Evolutionary conservation across 208 protist genomes (phyloP), one percentile per base, ranked within the genome.

Genomic region (Trypanosoma brucei): DNA sequence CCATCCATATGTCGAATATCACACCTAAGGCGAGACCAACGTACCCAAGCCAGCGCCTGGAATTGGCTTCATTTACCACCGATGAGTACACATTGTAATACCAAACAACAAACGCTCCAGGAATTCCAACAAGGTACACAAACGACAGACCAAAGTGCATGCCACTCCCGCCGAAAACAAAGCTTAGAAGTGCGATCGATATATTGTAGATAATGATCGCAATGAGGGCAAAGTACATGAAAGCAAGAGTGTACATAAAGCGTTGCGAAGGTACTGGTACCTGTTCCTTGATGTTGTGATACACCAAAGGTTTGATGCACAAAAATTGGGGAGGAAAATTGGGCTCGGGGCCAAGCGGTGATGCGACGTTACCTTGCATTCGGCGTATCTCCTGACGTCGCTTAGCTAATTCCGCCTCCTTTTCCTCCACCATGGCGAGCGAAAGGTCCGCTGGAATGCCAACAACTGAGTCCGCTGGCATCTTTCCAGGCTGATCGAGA

Each of bases 291-390:
- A 94, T 94, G 70, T 91, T 90, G 65, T 94, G 88, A 55, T 91
- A 91, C 45, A 94, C 79, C 14, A 90, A 22, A 3, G 88, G 88
- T 66, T 88, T 89, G 44, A 94, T 72, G 60, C 88, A 94, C 61
- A 79, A 83, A 74, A 80, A 94, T 55, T 81, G 69, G 2, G 88
- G 88, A 33, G 88, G 88, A 55, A 94, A 94, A 68, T 94, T 94
- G 6, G 84, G 84, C 11, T 81, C 78, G 3, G 76, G 87, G 31
- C 78, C 81, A 8, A 74, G 39, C 36, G 49, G 49, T 3, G 56
- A 62, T 4, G 74, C 36, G 34, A 89, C 52, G 3, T 62, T 39
- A 44, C 61, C 54, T 37, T 72, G 71, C 49, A 72, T 70, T 36
- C 72, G 55, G 38, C 65, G 70, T 34, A 93, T 60, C 46, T 63